Base-by-base conservation (phyloP, 352 stramenopile genomes). In the Globisporangium yorkense region DNA sequence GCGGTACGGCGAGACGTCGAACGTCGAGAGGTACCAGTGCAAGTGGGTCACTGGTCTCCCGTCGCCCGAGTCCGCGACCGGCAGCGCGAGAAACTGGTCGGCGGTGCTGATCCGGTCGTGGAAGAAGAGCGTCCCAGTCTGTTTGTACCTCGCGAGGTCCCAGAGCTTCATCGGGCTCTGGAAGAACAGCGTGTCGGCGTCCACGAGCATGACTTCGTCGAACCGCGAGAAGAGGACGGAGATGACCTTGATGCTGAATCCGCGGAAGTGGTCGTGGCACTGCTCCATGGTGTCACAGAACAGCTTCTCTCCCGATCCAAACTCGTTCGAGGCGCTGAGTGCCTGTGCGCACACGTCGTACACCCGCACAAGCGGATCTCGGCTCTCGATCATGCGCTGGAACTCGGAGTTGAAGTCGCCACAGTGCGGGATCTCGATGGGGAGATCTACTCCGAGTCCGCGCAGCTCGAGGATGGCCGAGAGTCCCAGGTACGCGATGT, bases 161-260 rank as follows among this genome's bases (percentile, higher is more conserved):
- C 76, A 90, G 9, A 92, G 59, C 45, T 37, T 20, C 68, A 70
- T 74, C 2, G 77, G 84, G 49, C 63, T 77, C 45, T 86, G 70
- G 50, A 93, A 75, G 54, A 89, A 75, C 40, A 89, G 54, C 10
- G 72, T 72, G 59, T 93, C 83, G 35, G 81, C 81, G 68, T 93
- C 83, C 29, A 91, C 52, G 24, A 91, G 58, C 83, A 91, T 88
- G 39, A 91, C 58, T 48, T 93, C 73, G 40, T 78, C 58, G 45
- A 93, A 90, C 7, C 61, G 68, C 13, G 83, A 91, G 55, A 84
- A 79, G 7, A 90, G 27, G 2, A 92, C 54, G 15, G 70, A 62
- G 40, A 92, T 49, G 49, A 89, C 55, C 72, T 89, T 89, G 59
- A 92, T 80, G 44, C 68, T 63, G 51, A 88, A 92, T 43, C 62